These are phyloP conservation scores for Pseudogymnoascus sp. DNA, from an alignment of 2,329 filamentous ascomycete genomes.

Conservation along the genomic window DNA sequence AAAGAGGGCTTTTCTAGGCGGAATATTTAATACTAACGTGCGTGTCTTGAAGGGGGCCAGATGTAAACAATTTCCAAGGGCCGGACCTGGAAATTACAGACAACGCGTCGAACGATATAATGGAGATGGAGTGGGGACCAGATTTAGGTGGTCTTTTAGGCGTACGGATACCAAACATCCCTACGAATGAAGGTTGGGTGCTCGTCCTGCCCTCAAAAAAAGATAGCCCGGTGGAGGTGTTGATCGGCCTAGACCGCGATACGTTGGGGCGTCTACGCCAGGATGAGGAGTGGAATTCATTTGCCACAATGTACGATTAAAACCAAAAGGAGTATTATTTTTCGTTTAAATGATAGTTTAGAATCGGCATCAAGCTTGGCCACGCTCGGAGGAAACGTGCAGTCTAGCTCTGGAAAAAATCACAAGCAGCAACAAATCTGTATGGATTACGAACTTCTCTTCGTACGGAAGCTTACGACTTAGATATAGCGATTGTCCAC, in stretches of 20 bases:
- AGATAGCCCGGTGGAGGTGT: not conserved
- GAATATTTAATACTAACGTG: not conserved
- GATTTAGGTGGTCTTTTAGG: not conserved
- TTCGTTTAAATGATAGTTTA: not conserved
- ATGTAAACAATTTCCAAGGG: not conserved
- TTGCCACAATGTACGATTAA: not conserved
- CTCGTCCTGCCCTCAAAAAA: not conserved
- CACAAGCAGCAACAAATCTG: no score
- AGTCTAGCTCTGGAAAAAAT: no score
- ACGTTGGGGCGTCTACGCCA: not conserved
- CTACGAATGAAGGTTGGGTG: not conserved
- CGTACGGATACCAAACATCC: not conserved
- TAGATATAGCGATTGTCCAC: no score
- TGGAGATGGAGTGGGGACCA: not conserved
- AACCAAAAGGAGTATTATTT: not conserved
- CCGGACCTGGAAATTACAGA: not conserved
- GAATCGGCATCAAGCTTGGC: not conserved
- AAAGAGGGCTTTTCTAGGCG: not conserved
- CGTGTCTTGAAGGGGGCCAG: not conserved
- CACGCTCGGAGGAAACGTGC: no score
- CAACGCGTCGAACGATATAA: not conserved
- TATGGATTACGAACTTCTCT: no score
- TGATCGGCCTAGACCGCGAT: not conserved
- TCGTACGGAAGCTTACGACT: no score
- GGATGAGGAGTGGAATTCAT: not conserved